Conservation (phyloP, 1,284 basidiomycete genomes). For the Trichosporon faecale region DNA sequence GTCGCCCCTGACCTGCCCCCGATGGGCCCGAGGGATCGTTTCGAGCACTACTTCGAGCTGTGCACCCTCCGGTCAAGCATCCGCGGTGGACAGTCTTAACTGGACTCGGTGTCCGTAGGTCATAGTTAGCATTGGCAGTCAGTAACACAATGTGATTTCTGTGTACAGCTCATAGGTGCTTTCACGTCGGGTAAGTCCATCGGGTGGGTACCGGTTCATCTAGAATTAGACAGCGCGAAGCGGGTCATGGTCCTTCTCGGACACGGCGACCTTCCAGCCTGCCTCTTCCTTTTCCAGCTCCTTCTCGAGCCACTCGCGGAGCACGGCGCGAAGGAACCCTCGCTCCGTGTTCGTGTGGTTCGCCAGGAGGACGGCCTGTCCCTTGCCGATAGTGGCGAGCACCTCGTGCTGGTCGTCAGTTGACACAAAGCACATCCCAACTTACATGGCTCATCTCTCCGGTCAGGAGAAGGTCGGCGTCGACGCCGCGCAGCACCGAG, state of each 20-base stretch:
- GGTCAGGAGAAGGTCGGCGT: constrained; percentile 79
- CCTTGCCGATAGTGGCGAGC: constrained; percentile 67
- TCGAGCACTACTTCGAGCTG: not conserved
- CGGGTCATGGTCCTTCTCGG: constrained; percentile 23
- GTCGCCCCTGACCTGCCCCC: not conserved
- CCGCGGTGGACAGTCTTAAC: too few relatives aligned
- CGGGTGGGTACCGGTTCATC: not conserved
- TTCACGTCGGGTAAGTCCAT: too few relatives aligned
- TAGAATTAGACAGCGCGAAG: constrained; percentile 20
- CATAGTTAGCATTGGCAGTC: not conserved
- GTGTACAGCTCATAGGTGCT: too few relatives aligned
- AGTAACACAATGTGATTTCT: too few relatives aligned
- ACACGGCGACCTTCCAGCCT: constrained; percentile 24
- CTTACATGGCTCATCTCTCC: constrained; percentile 87
- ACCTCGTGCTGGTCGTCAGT: constrained; percentile 66
- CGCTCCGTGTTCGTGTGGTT: constrained; percentile 85
- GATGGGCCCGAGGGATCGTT: not conserved
- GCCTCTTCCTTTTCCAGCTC: constrained; percentile 54
- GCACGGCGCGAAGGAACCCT: constrained; percentile 66
- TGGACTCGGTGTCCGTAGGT: too few relatives aligned
- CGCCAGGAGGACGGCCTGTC: constrained; percentile 75
- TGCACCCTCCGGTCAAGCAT: too few relatives aligned
- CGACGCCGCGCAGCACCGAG: constrained; percentile 64
- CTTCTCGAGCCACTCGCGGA: constrained; percentile 62
- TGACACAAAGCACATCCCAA: constrained; percentile 18